Percentiles rank a stretch among this genome's conserved stretches.
Conservation (phyloP, 345 rosid genomes). For the Salix caprea region DNA sequence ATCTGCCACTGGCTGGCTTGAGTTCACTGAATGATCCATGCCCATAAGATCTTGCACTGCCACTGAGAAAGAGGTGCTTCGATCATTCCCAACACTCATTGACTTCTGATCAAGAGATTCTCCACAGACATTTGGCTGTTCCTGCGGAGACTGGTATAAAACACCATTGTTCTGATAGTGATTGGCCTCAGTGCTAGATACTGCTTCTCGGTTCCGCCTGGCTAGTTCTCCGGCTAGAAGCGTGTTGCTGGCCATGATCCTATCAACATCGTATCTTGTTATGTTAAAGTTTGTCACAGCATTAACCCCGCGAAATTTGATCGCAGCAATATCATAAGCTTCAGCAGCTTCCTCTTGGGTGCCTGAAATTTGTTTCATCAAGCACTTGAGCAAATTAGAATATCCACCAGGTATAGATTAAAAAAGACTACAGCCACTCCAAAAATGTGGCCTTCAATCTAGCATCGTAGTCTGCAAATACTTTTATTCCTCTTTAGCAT, state of each 20-base stretch:
- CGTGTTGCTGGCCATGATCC: conserved; percentile 76
- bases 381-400: background rate
- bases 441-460: background rate
- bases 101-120: no score
- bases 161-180: no score
- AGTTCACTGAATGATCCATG: no score
- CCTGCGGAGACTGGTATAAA: no score
- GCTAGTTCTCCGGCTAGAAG: conserved; percentile 82
- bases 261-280: conserved; percentile 69
- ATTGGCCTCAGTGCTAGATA: conserved; percentile 10
- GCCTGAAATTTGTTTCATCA: conserved; percentile 36
- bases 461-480: background rate
- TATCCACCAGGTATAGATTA: background rate
- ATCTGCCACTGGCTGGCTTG: conserved; percentile 18
- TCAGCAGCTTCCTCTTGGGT: conserved; percentile 98
- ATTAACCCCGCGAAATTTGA: conserved; percentile 81
- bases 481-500: conserved; percentile 3
- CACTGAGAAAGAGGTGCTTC: no score
- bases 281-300: conserved; percentile 94
- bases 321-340: conserved; percentile 92
- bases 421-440: background rate
- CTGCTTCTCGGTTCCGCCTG: conserved; percentile 49
- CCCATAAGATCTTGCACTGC: no score
- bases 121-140: no score
- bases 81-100: no score